Conservation (phyloP, 2,329 filamentous ascomycete genomes). For the Talaromyces marneffei region DNA sequence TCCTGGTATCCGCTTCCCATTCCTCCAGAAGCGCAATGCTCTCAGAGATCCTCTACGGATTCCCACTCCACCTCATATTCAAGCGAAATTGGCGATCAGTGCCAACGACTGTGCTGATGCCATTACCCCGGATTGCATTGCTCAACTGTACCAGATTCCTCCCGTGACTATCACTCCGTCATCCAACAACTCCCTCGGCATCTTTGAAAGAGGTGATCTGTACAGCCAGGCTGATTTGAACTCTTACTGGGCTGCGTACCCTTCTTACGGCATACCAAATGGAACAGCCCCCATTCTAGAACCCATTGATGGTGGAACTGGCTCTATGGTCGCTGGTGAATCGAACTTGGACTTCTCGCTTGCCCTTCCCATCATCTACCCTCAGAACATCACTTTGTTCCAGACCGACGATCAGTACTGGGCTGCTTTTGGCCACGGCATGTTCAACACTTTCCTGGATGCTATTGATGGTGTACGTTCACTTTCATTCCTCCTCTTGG, state of each 20-base stretch:
- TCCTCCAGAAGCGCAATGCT: slow-evolving; percentile 23
- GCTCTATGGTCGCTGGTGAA: slow-evolving; percentile 38
- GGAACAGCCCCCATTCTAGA: slow-evolving; percentile 43
- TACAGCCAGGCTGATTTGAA: slow-evolving; percentile 49
- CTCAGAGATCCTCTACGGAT: slow-evolving; percentile 14
- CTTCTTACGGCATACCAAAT: slow-evolving; percentile 33
- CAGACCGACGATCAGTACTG: slow-evolving; percentile 46
- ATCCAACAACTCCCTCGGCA: slow-evolving; percentile 47
- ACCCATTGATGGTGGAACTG: slow-evolving; percentile 44
- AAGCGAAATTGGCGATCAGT: not conserved
- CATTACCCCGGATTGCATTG: slow-evolving; percentile 54
- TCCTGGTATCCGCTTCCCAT: slow-evolving; percentile 49
- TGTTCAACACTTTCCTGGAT: slow-evolving; percentile 47
- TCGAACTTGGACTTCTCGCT: slow-evolving; percentile 52
- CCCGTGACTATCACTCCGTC: slow-evolving; percentile 30
- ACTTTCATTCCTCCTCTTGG: not conserved
- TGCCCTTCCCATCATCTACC: slow-evolving; percentile 49
- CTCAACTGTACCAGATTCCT: slow-evolving; percentile 45
- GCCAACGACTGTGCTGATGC: slow-evolving; percentile 44
- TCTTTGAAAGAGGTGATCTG: slow-evolving; percentile 50
- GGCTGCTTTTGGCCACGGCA: slow-evolving; percentile 24
- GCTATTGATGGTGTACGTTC: slow-evolving; percentile 44
- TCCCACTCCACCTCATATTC: not conserved
- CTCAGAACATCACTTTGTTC: slow-evolving; percentile 48
- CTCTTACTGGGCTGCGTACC: slow-evolving; percentile 43